phyloP scores from a whole-genome alignment of 768 basidiomycete genomes.

The Lactarius evosmus region DNA sequence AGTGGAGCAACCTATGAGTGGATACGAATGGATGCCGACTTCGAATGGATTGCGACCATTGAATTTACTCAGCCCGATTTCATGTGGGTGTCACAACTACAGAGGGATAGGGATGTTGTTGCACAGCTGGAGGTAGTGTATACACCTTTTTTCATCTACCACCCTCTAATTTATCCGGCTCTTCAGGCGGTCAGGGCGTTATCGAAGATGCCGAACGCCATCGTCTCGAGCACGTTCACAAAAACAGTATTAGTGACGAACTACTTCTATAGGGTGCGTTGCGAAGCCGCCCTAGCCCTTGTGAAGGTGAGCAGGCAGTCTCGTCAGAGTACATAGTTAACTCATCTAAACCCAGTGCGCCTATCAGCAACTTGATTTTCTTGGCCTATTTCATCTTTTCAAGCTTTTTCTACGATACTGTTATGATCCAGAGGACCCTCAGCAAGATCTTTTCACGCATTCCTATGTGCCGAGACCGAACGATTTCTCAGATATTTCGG shows the following conservation, averaged over 20 bases:
- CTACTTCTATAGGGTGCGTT: slow-evolving; percentile 94
- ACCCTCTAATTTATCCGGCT: slow-evolving; percentile 19
- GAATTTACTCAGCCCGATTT: slow-evolving; percentile 95
- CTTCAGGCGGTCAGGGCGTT: slow-evolving; percentile 86
- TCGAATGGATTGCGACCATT: slow-evolving; percentile 96
- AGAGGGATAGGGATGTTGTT: slow-evolving; percentile 93
- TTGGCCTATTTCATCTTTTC: slow-evolving; percentile 93
- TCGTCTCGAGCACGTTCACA: slow-evolving; percentile 87
- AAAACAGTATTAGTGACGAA: slow-evolving; percentile 93
- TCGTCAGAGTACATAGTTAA: slow-evolving; percentile 16
- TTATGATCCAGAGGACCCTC: slow-evolving; percentile 80
- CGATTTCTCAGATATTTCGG: slow-evolving; percentile 85
- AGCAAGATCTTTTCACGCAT: slow-evolving; percentile 80
- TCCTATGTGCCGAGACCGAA: slow-evolving; percentile 94
- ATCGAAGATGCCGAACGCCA: slow-evolving; percentile 72
- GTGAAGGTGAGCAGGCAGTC: slow-evolving; percentile 57
- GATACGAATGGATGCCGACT: slow-evolving; percentile 98
- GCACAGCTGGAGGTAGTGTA: slow-evolving; percentile 84
- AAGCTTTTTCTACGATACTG: slow-evolving; percentile 91
- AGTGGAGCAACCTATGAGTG: slow-evolving; percentile 97
- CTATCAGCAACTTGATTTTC: slow-evolving; percentile 74
- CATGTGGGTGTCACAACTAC: slow-evolving; percentile 97
- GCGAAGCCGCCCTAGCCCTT: slow-evolving; percentile 87
- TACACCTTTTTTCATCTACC: slow-evolving; percentile 10
- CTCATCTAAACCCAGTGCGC: slow-evolving; percentile 58